Evolutionary conservation across 495 filamentous ascomycete species (phyloP), one percentile per base, ranked within the genome.

Genomic region (Xylaria longipes): DNA sequence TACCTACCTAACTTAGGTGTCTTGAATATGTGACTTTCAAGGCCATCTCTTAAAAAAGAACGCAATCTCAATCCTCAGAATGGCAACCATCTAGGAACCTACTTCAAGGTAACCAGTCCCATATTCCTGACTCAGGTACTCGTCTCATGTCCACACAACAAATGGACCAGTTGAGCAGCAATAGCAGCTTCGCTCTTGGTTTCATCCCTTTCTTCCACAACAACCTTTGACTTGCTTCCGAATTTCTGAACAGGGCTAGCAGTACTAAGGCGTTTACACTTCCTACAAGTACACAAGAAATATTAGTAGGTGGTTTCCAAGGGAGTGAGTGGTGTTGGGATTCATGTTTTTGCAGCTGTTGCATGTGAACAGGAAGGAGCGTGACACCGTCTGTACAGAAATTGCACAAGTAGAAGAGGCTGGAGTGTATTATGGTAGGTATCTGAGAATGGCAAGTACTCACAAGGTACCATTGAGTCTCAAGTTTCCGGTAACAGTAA

Each of bases 401-500:
- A 31, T 12, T 20, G 45, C 27, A 20, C 4, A 27, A 25, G 2
- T 9, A 50, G 11, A 52, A 33, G 27, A 43, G 12, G 22, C 14
- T 27, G 39, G 27, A 20, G 2, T n/a, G 50, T 27, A 41, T 50
- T 11, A 27, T 25, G 8, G 15, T 1, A 9, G 6, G 6, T n/a
- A 63, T 22, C 33, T 8, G 15, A 48, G 35, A 14, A 56, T 8
- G n/a, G n/a, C 5, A 50, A 39, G 48, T 15, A 63, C 68, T 52
- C 9, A 70, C 68, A 70, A 54, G 2, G 41, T 41, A 15, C 57
- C 68, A 22, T 39, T n/a, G 15, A 63, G 41, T 31, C 22, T 50
- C n/a, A 63, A 2, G n/a, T 37, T 22, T 39, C 68, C 68, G 31
- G 56, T 54, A 25, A 70, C 20, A 0, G 58, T 70, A 17, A 70